Percentiles rank a stretch among this genome's conserved stretches.
Evolutionary conservation across 192 early-diverging fungal species (phyloP).

Genomic region (Dimargaris cristalligena): DNA sequence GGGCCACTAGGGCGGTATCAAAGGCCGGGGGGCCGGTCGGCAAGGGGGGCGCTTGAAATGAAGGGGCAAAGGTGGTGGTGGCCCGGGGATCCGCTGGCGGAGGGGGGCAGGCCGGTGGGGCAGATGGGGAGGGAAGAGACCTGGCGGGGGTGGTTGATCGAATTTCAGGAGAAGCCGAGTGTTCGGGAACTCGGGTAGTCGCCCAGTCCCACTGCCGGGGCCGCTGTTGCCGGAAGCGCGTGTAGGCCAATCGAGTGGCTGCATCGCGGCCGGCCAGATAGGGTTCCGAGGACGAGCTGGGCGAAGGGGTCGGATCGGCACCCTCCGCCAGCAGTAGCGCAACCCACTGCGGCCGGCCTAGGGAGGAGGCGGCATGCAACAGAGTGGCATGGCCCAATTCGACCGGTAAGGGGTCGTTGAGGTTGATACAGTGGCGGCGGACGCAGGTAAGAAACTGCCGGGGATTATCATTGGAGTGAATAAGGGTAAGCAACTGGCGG

Average conservation of each 20-base stretch:
- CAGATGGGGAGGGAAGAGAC: too few species aligned
- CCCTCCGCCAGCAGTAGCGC: conserved; percentile 43
- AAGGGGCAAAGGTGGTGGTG: too few species aligned
- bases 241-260: conserved; percentile 16
- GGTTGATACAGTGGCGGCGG: conserved; percentile 16
- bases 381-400: conserved; percentile 50
- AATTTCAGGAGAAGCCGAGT: conserved; percentile 16
- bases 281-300: conserved; percentile 16
- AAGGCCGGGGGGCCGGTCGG: too few species aligned
- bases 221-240: conserved; percentile 19
- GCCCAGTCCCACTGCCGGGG: conserved; percentile 21
- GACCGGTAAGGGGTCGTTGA: conserved; percentile 15
- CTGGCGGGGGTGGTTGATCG: too few species aligned
- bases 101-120: too few species aligned
- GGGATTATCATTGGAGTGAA: too few species aligned
- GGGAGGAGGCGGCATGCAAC: conserved; percentile 57
- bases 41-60: too few species aligned
- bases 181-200: conserved; percentile 17
- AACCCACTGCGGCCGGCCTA: conserved; percentile 40
- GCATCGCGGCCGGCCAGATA: conserved; percentile 13
- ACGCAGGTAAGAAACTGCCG: conserved; percentile 23
- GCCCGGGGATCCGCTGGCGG: too few species aligned
- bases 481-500: conserved; percentile 21
- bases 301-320: conserved; percentile 58
- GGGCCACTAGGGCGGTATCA: conserved; percentile 13